Base-by-base conservation (phyloP, 192 early-diverging fungal genomes). In the Lobosporangium transversale region DNA sequence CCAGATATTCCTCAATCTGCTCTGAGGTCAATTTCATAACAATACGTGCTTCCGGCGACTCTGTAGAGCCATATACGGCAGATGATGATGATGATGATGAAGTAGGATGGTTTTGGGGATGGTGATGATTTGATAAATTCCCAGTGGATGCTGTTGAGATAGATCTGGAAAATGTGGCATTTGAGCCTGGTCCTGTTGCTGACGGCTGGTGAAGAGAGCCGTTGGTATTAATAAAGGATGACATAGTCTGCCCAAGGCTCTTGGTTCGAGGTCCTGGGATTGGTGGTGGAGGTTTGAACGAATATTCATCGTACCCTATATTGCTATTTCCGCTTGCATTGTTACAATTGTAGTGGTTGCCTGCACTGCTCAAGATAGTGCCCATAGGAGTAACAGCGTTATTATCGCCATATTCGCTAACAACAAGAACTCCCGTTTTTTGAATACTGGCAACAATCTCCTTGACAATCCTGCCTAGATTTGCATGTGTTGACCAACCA, bases 391-490 rank as follows among this genome's bases (percentile, higher is more conserved):
- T 12, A n/a, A 58, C 6, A 31, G 40, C 67, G 40, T 64, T 61
- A 33, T 44, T 58, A 15, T 74, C 79, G 23, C 27, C 37, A 31
- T 24, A 44, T 3, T 59, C 54, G n/a, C 61, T 61, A 8, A 57
- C 68, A n/a, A 69, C 45, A 21, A 65, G 53, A 26, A 78, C 70
- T 5, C 82, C 80, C 1, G 82, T 79, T 37, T 62, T 32, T 17
- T 68, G 73, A 49, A 58, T 65, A 32, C 83, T 87, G 27, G 80
- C 61, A 3, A 70, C 53, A 56, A 90, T 86, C n/a, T 88, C 85
- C 50, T 83, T 78, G 32, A 89, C 70, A 21, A 89, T 58, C 48
- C 67, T 70, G 2, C 89, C 88, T 18, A 90, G 52, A 42, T 74
- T 84, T 5, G 68, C 68, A 44, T 79, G 73, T 0, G 53, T 53